Evolutionary conservation across 2,329 filamentous ascomycete genomes (phyloP), one percentile per base, ranked within the genome.

Genomic region (Magnaporthales sp.): DNA sequence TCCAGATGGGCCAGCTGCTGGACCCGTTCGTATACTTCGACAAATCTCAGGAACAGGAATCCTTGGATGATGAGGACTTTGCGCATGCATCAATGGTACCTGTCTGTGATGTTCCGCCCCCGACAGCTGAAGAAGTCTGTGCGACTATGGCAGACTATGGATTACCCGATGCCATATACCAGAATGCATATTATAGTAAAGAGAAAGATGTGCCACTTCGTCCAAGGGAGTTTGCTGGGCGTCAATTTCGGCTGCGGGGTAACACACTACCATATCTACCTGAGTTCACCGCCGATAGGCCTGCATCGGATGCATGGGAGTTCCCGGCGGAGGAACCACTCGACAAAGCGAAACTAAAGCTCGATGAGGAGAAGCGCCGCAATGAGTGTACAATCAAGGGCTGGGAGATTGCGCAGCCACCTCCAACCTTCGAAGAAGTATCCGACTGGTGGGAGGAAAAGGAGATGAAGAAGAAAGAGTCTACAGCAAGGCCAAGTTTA

Each of bases 181-280:
- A 93, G 75, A 89, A 93, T 73, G 89, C 93, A 0, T 93, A 89
- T 73, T 98, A 97, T 74, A 91, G 93, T 71, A 83, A 91, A 30
- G 92, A 96, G 68, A 83, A 82, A 64, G 95, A 98, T 76, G 90
- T 97, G 0, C 93, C 93, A 13, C 84, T 89, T 54, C 85, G 89
- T 66, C 77, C 84, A 32, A 84, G 92, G 66, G 92, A 97, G 76
- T 98, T 97, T 77, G 94, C 91, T 7, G 94, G 94, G 3, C 88
- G 88, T 71, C 91, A 96, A 71, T 97, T 96, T 74, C 89, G 87
- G 67, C 79, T 97, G 7, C 85, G 88, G 72, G 90, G 93, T 68
- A 87, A 84, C 66, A 91, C 90, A 1, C 74, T 96, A 8, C 91
- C 91, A 0, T 97, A 88, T 76, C 84, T 98, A 2, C 91, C 93